Conservation (phyloP, 106 monocot genomes). For the Dendrobium huoshanense region DNA sequence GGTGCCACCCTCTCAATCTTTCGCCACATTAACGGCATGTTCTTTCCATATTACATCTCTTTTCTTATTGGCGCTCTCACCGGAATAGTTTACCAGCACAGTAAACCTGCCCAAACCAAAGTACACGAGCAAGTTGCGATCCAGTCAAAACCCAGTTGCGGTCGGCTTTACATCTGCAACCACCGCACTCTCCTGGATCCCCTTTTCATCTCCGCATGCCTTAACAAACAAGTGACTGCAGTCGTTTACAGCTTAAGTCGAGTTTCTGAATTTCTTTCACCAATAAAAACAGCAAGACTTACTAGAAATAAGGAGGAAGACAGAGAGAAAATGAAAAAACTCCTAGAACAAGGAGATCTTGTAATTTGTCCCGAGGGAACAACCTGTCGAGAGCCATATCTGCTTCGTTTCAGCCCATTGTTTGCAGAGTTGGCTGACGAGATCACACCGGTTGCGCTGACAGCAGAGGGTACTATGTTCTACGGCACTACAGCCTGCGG, state of each 20-base stretch:
- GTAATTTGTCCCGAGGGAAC: conserved; percentile 73
- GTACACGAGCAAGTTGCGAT: neutral
- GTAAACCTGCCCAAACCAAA: neutral
- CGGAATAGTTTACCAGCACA: conserved; percentile 14
- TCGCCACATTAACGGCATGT: conserved; percentile 10
- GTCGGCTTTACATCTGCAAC: conserved; percentile 59
- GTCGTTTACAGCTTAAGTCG: conserved; percentile 57
- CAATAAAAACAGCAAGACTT: conserved; percentile 39
- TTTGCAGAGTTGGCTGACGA: conserved; percentile 54
- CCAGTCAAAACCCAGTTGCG: neutral
- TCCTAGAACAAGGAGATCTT: conserved; percentile 22
- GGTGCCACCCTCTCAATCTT: conserved; percentile 24
- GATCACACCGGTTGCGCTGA: conserved; percentile 51
- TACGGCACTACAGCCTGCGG: conserved; percentile 66
- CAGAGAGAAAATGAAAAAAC: conserved; percentile 27
- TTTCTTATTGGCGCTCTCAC: conserved; percentile 16
- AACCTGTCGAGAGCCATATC: conserved; percentile 57
- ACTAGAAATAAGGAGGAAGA: conserved; percentile 50
- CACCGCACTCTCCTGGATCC: conserved; percentile 74
- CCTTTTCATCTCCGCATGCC: conserved; percentile 35
- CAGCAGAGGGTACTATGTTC: conserved; percentile 35
- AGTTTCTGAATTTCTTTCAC: conserved; percentile 38
- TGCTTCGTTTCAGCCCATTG: conserved; percentile 81
- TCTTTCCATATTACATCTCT: conserved; percentile 28
- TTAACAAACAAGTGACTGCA: conserved; percentile 29